phyloP scores from a whole-genome alignment of 2,329 filamentous ascomycete species.

The Ceratocystis huliohia region DNA sequence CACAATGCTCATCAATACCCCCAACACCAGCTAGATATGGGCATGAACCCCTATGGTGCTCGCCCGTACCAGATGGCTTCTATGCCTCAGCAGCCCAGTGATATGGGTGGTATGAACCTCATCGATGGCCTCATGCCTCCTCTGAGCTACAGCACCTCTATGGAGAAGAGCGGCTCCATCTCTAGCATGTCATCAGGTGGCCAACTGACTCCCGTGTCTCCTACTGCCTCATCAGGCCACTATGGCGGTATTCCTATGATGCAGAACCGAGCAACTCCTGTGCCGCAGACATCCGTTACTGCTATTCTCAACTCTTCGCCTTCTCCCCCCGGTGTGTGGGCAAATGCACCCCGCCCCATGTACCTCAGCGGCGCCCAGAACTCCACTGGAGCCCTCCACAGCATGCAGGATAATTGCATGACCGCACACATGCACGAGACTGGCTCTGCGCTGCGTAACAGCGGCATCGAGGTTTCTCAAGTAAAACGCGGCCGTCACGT shows the following conservation, averaged over 20 bases:
- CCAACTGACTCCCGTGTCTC: slow-evolving; percentile 15
- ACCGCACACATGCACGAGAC: slow-evolving; percentile 15
- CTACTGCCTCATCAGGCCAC: slow-evolving; percentile 9
- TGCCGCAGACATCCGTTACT: slow-evolving; percentile 14
- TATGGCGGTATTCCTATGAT: not conserved
- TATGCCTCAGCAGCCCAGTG: slow-evolving; percentile 2
- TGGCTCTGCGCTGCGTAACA: slow-evolving; percentile 13
- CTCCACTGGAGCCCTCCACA: slow-evolving; percentile 10
- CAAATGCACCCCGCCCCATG: slow-evolving; percentile 11
- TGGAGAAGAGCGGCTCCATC: slow-evolving; percentile 16
- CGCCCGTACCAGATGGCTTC: slow-evolving; percentile 12
- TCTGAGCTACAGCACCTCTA: slow-evolving; percentile 8
- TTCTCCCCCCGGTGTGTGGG: slow-evolving; percentile 11
- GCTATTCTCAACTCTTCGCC: slow-evolving; percentile 20
- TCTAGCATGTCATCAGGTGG: slow-evolving; percentile 16
- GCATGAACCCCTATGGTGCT: slow-evolving; percentile 13
- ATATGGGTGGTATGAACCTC: not conserved
- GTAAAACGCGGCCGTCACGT: slow-evolving; percentile 31
- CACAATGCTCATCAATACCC: slow-evolving; percentile 17
- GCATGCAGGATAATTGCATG: not conserved
- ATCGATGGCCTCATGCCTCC: slow-evolving; percentile 1
- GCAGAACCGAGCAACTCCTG: not conserved
- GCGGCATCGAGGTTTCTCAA: slow-evolving; percentile 20
- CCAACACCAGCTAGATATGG: slow-evolving; percentile 12
- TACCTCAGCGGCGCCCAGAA: slow-evolving; percentile 13